Evolutionary conservation across 306 rosid species (phyloP).

Genomic region (Chamaecrista fasciculata): DNA sequence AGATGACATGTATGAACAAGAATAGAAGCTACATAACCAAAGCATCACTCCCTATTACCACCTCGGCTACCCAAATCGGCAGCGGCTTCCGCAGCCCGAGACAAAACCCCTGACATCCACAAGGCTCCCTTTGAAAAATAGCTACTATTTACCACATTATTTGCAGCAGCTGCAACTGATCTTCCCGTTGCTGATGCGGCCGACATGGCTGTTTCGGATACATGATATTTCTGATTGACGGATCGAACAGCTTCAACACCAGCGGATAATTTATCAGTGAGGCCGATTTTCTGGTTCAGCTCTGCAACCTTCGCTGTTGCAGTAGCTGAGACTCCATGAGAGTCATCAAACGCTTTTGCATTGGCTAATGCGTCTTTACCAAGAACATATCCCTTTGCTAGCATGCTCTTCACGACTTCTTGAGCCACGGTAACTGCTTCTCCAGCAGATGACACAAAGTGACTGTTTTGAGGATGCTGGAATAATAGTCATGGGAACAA

Average conservation of each 20-base stretch:
- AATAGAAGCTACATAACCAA: neutral
- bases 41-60: constrained; percentile 39
- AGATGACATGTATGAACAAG: constrained; percentile 22
- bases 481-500: constrained; percentile 7
- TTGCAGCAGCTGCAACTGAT: constrained; percentile 75
- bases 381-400: constrained; percentile 71
- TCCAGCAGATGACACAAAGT: constrained; percentile 66
- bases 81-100: constrained; percentile 58
- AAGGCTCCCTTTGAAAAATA: constrained; percentile 84
- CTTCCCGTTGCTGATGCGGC: constrained; percentile 76
- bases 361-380: constrained; percentile 72
- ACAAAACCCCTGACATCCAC: constrained; percentile 72
- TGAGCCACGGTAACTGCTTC: constrained; percentile 72
- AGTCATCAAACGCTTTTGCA: constrained; percentile 76
- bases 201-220: constrained; percentile 58
- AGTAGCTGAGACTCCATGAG: constrained; percentile 66
- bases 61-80: constrained; percentile 64
- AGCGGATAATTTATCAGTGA: constrained; percentile 58
- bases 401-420: constrained; percentile 82
- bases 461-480: constrained; percentile 45
- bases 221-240: constrained; percentile 66
- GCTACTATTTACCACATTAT: constrained; percentile 57
- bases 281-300: constrained; percentile 70
- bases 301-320: constrained; percentile 78
- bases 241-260: constrained; percentile 59